A percentile compares a stretch with the other conserved stretches of the same genome.
Conservation (phyloP, 495 filamentous ascomycete species). For the Recurvomyces mirabilis region DNA sequence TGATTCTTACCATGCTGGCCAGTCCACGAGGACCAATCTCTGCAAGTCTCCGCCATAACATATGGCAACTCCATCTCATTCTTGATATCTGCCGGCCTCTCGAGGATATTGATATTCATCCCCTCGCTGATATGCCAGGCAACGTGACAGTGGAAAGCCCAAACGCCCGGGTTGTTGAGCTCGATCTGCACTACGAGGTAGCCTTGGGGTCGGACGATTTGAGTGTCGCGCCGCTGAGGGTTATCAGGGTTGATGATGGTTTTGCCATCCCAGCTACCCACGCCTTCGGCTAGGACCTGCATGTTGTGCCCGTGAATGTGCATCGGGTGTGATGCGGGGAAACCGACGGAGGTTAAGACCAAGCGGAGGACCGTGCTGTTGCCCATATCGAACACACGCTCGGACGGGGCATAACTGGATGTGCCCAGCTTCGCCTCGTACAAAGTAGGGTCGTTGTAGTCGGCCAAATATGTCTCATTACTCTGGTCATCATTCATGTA, state of each 20-base stretch:
- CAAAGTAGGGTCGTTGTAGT: conserved; percentile 51
- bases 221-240: conserved; percentile 42
- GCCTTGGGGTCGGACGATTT: conserved; percentile 34
- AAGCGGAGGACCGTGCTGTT: conserved; percentile 39
- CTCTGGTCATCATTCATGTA: conserved; percentile 46
- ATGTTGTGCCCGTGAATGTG: conserved; percentile 33
- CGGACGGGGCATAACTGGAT: conserved; percentile 30
- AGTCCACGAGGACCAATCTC: conserved; percentile 19
- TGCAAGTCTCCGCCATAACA: conserved; percentile 20
- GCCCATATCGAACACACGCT: conserved; percentile 42
- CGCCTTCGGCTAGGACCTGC: conserved; percentile 38
- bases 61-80: conserved; percentile 10
- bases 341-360: conserved; percentile 5
- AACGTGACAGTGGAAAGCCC: conserved; percentile 23
- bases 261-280: conserved; percentile 37
- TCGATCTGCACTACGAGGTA: conserved; percentile 21
- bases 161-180: conserved; percentile 22
- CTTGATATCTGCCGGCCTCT: conserved; percentile 9
- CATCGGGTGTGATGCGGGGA: conserved; percentile 4
- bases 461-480: conserved; percentile 38
- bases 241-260: conserved; percentile 36
- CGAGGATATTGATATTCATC: conserved; percentile 18
- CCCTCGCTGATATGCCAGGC: conserved; percentile 21
- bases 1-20: conserved; percentile 4
- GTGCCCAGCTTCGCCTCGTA: conserved; percentile 42